These are phyloP conservation scores for Panicum miliaceum DNA, from an alignment of 176 grass and related monocot genomes.

Conservation along the genomic window DNA sequence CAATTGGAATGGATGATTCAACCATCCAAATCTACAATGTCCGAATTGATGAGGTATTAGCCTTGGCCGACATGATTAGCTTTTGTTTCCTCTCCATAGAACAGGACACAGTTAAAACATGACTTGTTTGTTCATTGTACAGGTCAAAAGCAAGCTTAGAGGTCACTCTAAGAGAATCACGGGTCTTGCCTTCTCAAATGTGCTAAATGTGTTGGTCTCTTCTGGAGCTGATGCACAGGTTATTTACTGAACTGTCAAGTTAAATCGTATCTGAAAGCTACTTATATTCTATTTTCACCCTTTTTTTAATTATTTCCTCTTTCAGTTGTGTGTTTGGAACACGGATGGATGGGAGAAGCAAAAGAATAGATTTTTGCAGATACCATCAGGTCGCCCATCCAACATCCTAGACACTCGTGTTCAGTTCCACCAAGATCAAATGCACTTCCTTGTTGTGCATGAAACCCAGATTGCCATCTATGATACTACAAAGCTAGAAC, in stretches of 20 bases:
- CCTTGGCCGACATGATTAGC: background rate
- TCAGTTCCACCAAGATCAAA: constrained; percentile 98
- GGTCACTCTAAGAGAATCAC: constrained; percentile 99
- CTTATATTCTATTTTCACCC: constrained; percentile 15
- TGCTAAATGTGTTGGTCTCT: constrained; percentile 85
- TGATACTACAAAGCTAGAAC: constrained; percentile 87
- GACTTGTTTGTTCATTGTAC: constrained; percentile 26
- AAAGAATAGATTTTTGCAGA: constrained; percentile 77
- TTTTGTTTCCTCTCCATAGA: constrained; percentile 20
- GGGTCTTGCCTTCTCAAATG: constrained; percentile 95
- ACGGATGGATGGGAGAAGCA: constrained; percentile 97
- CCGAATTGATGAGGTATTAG: constrained; percentile 89
- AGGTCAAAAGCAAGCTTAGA: constrained; percentile 99
- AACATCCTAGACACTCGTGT: constrained; percentile 89
- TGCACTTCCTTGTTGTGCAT: constrained; percentile 95
- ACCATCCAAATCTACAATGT: constrained; percentile 99
- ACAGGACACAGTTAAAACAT: constrained; percentile 11
- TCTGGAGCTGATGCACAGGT: constrained; percentile 99
- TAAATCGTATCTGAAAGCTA: constrained; percentile 7
- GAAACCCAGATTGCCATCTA: constrained; percentile 96
- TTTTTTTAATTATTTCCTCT: constrained; percentile 33
- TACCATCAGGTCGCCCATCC: constrained; percentile 66
- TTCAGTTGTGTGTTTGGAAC: constrained; percentile 93
- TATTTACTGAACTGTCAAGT: constrained; percentile 43
- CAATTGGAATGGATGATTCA: constrained; percentile 99